These are phyloP conservation scores for Xylariaceae sp. DNA, from an alignment of 2,329 filamentous ascomycete genomes.

Conservation along the genomic window DNA sequence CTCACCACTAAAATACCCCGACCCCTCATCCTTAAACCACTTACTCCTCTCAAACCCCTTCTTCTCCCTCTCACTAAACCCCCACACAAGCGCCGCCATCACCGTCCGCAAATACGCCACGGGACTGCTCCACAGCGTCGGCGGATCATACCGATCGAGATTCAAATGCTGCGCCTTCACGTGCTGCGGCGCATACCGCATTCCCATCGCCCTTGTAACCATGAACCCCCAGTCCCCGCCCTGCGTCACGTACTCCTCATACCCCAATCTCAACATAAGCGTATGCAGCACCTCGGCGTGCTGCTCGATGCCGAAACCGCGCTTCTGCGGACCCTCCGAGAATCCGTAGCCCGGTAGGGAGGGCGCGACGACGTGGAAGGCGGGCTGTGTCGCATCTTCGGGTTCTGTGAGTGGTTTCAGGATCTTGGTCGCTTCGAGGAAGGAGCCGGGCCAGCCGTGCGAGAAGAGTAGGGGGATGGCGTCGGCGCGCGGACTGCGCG, in stretches of 20 bases:
- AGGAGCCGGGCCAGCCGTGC: conserved; percentile 50
- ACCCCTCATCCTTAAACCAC: conserved; percentile 17
- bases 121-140: conserved; percentile 9
- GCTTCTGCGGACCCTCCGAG: conserved; percentile 35
- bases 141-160: conserved; percentile 8
- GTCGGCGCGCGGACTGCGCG: conserved; percentile 43
- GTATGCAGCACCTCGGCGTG: conserved; percentile 55
- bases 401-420: conserved; percentile 35
- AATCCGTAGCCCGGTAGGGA: conserved; percentile 44
- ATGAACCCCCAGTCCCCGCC: conserved; percentile 65
- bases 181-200: conserved; percentile 17
- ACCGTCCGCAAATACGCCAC: conserved; percentile 6
- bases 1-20: conserved; percentile 14
- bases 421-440: conserved; percentile 54
- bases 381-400: conserved; percentile 22
- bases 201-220: conserved; percentile 47
- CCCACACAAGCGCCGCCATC: conserved; percentile 9
- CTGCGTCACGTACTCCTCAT: conserved; percentile 51
- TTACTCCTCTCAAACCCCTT: conserved; percentile 40
- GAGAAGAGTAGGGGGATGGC: conserved; percentile 28
- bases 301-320: conserved; percentile 51
- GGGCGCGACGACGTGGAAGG: conserved; percentile 45
- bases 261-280: conserved; percentile 56
- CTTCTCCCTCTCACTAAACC: conserved; percentile 36
- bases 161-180: conserved; percentile 22